A percentile compares a stretch with the other conserved stretches of the same genome.
Conservation (phyloP, 805 yeast genomes). For the Jamesozyma jinghongensis region DNA sequence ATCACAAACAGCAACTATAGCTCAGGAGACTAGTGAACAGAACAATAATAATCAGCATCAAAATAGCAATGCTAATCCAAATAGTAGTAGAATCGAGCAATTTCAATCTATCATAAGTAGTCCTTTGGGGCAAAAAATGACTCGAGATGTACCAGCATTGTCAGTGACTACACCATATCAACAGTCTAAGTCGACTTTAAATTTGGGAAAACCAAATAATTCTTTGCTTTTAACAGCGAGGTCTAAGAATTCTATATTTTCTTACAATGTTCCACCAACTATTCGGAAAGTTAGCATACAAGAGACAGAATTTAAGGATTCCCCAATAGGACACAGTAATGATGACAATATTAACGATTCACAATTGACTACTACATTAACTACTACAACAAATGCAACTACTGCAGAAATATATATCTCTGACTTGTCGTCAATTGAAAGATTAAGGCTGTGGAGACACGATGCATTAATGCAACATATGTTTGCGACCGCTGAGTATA, state of each 20-base stretch:
- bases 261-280: constrained; percentile 25
- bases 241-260: constrained; percentile 22
- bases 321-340: constrained; percentile 1
- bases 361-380: constrained; percentile 8
- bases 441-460: constrained; percentile 82
- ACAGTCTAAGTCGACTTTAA: constrained; percentile 21
- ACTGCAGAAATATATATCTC: constrained; percentile 20
- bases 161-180: constrained; percentile 37
- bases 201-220: constrained; percentile 7
- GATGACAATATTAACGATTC: background rate
- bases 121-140: constrained; percentile 20
- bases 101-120: constrained; percentile 16
- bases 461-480: constrained; percentile 91
- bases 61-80: constrained; percentile 3
- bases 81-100: constrained; percentile 4
- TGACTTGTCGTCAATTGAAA: constrained; percentile 63
- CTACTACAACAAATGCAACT: constrained; percentile 15
- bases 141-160: constrained; percentile 13
- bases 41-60: background rate
- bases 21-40: background rate
- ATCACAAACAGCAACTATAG: constrained; percentile 6
- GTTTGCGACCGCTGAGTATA: constrained; percentile 76
- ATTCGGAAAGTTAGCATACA: constrained; percentile 22
- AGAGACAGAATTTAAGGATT: constrained; percentile 15
- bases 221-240: constrained; percentile 19